Percentiles rank a stretch among this genome's conserved stretches.
Conservation (phyloP, 108 stramenopile genomes). For the Fistulifera pelliculosa region DNA sequence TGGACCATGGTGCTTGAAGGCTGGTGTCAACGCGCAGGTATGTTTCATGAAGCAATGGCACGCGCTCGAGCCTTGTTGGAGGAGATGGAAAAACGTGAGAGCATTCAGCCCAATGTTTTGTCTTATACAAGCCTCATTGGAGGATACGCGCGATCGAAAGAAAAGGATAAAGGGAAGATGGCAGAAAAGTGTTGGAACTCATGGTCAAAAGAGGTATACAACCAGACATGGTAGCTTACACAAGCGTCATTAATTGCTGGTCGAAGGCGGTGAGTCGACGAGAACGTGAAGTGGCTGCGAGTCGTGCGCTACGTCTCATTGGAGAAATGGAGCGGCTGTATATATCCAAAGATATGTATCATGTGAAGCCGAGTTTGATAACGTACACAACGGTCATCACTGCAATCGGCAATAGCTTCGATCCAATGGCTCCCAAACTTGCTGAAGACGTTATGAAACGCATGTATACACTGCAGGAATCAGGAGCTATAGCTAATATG, state of each 20-base stretch:
- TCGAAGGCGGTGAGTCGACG: conserved; percentile 23
- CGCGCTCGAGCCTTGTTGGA: conserved; percentile 20
- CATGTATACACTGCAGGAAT: conserved; percentile 29
- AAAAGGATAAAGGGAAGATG: conserved; percentile 19
- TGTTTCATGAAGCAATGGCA: conserved; percentile 20
- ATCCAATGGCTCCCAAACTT: conserved; percentile 18
- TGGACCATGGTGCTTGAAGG: conserved; percentile 29
- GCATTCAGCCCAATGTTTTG: conserved; percentile 31
- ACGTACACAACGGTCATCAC: conserved; percentile 32
- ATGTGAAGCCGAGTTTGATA: conserved; percentile 30
- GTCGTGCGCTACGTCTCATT: conserved; percentile 22
- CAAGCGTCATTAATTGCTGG: conserved; percentile 35
- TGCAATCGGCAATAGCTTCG: conserved; percentile 36
- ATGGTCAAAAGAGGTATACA: conserved; percentile 48
- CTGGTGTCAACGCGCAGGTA: conserved; percentile 29
- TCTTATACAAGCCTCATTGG: conserved; percentile 39
- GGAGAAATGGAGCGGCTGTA: conserved; percentile 30
- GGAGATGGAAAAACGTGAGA: conserved; percentile 19
- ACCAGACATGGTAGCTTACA: conserved; percentile 45
- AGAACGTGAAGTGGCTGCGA: conserved; percentile 25
- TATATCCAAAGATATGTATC: background rate
- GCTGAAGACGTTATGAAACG: conserved; percentile 28
- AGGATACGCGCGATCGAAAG: conserved; percentile 25
- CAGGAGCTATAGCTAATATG: conserved; percentile 13
- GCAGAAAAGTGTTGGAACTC: conserved; percentile 39